Percentiles rank a stretch among this genome's conserved stretches.
Evolutionary conservation across 306 rosid species (phyloP).

Genomic region (Prunus dulcis): DNA sequence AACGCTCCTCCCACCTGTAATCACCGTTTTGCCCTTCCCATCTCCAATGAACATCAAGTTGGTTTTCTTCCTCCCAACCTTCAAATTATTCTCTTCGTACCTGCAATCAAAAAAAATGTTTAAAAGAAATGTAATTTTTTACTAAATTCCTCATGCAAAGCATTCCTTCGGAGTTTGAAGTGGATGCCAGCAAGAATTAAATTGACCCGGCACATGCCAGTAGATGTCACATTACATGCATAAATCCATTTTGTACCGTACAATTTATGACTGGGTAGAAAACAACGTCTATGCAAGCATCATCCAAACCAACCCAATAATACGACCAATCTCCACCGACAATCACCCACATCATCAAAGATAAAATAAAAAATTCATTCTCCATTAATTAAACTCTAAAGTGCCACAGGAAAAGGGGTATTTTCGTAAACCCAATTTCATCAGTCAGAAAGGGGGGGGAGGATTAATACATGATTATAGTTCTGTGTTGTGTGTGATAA

Average conservation of each 20-base stretch:
- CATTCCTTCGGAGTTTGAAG: no score
- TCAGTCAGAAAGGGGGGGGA: neutral
- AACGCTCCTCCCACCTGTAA: conserved; percentile 56
- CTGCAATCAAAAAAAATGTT: conserved; percentile 6
- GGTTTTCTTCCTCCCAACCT: conserved; percentile 81
- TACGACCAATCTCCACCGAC: neutral
- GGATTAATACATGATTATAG: conserved; percentile 24
- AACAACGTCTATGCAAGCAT: neutral
- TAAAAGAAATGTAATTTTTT: no score
- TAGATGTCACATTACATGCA: neutral
- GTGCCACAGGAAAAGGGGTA: neutral
- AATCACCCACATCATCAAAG: neutral
- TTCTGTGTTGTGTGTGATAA: conserved; percentile 7
- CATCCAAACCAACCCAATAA: no score
- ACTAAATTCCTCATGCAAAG: neutral
- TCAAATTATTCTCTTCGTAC: conserved; percentile 77
- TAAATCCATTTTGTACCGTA: neutral
- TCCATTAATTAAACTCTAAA: neutral
- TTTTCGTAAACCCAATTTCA: neutral
- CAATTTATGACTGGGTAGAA: neutral
- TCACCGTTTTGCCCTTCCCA: conserved; percentile 71
- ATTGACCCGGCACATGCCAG: neutral
- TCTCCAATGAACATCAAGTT: conserved; percentile 89
- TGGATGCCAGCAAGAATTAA: neutral
- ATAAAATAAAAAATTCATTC: neutral